A percentile compares a stretch with the other conserved stretches of the same genome.
phyloP scores from a whole-genome alignment of 179 eudicot genomes.

The Vitellaria paradoxa region DNA sequence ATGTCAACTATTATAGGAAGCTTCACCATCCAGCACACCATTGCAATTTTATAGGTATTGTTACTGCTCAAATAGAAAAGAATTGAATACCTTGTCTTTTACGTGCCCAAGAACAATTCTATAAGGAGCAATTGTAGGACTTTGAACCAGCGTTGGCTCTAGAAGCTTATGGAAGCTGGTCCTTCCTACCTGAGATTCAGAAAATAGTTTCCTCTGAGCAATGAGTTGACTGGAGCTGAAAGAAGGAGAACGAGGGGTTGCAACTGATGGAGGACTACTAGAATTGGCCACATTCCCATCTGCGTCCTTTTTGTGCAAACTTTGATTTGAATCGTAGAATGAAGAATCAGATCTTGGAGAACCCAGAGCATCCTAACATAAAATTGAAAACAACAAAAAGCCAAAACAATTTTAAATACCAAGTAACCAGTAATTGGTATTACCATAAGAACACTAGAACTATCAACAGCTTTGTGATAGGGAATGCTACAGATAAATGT shows the following conservation, averaged over 20 bases:
- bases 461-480: neutral
- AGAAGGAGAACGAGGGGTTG: slow-evolving; percentile 33
- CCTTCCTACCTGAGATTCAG: slow-evolving; percentile 71
- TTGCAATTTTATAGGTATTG: neutral
- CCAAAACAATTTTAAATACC: neutral
- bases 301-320: slow-evolving; percentile 17
- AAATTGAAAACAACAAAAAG: neutral
- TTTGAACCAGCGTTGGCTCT: slow-evolving; percentile 73
- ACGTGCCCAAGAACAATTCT: slow-evolving; percentile 84
- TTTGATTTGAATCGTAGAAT: slow-evolving; percentile 11
- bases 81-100: slow-evolving; percentile 64
- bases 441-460: neutral
- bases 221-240: slow-evolving; percentile 38
- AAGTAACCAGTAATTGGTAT: neutral
- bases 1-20: too few relatives aligned
- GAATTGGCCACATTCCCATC: slow-evolving; percentile 28
- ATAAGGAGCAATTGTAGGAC: slow-evolving; percentile 76
- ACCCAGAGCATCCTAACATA: slow-evolving; percentile 31
- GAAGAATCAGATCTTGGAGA: slow-evolving; percentile 14
- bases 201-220: slow-evolving; percentile 64
- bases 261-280: slow-evolving; percentile 23
- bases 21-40: neutral
- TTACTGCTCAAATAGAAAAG: slow-evolving; percentile 4
- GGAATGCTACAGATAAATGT: neutral
- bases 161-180: slow-evolving; percentile 85